A percentile compares a stretch with the other conserved stretches of the same genome.
Evolutionary conservation across 2,329 filamentous ascomycete genomes (phyloP).

Genomic region (Fusarium sulawesiense): DNA sequence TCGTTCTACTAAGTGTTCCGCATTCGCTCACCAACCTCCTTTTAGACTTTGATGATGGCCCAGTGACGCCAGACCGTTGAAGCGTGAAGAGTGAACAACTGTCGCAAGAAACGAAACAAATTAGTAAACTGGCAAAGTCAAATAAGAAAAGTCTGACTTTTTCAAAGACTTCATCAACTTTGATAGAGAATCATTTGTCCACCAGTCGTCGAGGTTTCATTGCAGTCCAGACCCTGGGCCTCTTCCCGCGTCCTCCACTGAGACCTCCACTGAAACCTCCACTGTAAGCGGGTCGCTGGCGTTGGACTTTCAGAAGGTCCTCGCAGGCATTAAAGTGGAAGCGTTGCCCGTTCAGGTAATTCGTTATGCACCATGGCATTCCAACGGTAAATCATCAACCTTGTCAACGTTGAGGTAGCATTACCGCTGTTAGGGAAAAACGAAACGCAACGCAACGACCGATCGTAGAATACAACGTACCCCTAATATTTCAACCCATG

Average conservation of each 20-base stretch:
- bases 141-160: not conserved
- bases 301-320: conserved; percentile 19
- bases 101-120: not conserved
- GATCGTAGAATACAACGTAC: conserved; percentile 16
- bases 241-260: conserved; percentile 7
- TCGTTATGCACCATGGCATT: conserved; percentile 20
- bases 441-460: not conserved
- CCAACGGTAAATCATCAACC: conserved; percentile 6
- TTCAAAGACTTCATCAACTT: not conserved
- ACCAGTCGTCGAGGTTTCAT: conserved; percentile 6
- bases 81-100: not conserved
- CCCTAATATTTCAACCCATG: conserved; percentile 15
- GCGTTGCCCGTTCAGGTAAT: conserved; percentile 8
- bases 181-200: not conserved
- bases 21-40: not conserved
- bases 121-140: not conserved
- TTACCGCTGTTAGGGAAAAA: not conserved
- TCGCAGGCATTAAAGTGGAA: conserved; percentile 21
- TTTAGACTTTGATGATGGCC: not conserved
- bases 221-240: not conserved
- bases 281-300: conserved; percentile 13
- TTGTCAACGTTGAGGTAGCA: conserved; percentile 19
- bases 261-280: not conserved
- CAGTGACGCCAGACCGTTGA: not conserved
- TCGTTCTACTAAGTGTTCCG: not conserved